A percentile compares a stretch with the other conserved stretches of the same genome.
phyloP scores from a whole-genome alignment of 768 basidiomycete genomes.

The Phylloporus arenicola region DNA sequence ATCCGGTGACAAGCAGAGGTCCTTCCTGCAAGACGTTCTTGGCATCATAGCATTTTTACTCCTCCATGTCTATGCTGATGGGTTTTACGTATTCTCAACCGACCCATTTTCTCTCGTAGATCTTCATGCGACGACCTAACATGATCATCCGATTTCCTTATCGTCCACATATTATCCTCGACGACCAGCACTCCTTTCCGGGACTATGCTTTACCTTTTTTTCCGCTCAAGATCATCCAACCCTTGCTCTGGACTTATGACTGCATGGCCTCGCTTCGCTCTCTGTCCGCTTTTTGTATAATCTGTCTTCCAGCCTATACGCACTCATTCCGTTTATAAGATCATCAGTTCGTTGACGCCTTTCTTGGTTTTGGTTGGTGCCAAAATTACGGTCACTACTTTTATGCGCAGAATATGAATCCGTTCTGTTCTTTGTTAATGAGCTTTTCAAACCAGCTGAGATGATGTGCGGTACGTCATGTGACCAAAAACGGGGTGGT shows the following conservation, averaged over 20 bases:
- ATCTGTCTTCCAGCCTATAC: slow-evolving; percentile 5
- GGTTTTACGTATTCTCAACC: slow-evolving; percentile 6
- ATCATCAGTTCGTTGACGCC: slow-evolving; percentile 6
- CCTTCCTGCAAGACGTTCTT: neutral
- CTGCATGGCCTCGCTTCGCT: slow-evolving; percentile 14
- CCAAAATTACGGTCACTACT: slow-evolving; percentile 12
- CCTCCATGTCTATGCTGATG: slow-evolving; percentile 2
- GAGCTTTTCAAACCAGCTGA: neutral
- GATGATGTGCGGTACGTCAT: slow-evolving; percentile 17
- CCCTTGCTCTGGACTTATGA: slow-evolving; percentile 26
- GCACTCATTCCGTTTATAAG: slow-evolving; percentile 10
- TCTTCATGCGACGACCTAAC: slow-evolving; percentile 14
- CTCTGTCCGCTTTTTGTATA: slow-evolving; percentile 12
- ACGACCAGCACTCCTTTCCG: slow-evolving; percentile 21
- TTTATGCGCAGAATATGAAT: slow-evolving; percentile 23
- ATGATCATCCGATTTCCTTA: slow-evolving; percentile 13
- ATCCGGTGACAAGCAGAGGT: slow-evolving; percentile 35
- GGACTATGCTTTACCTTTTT: slow-evolving; percentile 19
- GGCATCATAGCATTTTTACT: slow-evolving; percentile 2
- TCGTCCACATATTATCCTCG: slow-evolving; percentile 14
- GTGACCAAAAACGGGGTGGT: slow-evolving; percentile 12
- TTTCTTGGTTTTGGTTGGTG: slow-evolving; percentile 22
- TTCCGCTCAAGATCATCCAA: slow-evolving; percentile 12
- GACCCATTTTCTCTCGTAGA: slow-evolving; percentile 14
- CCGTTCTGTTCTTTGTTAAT: slow-evolving; percentile 6